Evolutionary conservation across 371 early-diverging fungal genomes (phyloP).

Genomic region (Rhizopus sp.): DNA sequence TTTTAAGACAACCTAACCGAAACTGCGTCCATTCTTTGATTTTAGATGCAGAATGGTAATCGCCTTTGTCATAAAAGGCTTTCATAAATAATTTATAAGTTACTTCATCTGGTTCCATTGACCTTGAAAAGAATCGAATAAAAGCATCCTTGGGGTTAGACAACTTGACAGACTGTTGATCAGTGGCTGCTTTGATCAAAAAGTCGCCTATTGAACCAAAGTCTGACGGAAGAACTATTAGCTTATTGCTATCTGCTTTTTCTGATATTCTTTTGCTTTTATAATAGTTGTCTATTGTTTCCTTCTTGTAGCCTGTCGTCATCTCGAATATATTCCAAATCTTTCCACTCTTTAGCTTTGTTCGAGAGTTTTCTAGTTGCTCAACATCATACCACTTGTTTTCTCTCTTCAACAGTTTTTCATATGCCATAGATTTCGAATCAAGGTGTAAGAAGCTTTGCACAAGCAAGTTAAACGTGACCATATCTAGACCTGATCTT

Average conservation of each 20-base stretch:
- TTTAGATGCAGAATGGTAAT: conserved; percentile 28
- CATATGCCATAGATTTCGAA: conserved; percentile 9
- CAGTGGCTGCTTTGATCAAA: neutral
- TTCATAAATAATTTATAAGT: conserved; percentile 44
- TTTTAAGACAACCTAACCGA: conserved; percentile 1
- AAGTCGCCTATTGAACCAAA: neutral
- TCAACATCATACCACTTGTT: conserved; percentile 19
- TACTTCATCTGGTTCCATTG: conserved; percentile 23
- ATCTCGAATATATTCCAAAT: conserved; percentile 45
- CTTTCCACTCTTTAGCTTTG: conserved; percentile 11
- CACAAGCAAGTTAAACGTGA: conserved; percentile 41
- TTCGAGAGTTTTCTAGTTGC: conserved; percentile 4
- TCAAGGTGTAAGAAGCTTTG: conserved; percentile 41
- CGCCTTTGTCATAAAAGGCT: conserved; percentile 33
- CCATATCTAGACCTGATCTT: conserved; percentile 20
- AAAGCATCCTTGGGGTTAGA: conserved; percentile 7
- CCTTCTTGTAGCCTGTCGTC: conserved; percentile 23
- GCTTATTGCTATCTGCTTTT: neutral
- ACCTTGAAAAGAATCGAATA: conserved; percentile 17
- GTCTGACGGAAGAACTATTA: neutral
- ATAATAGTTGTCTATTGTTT: conserved; percentile 3
- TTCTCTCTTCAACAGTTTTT: conserved; percentile 13
- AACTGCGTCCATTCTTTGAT: conserved; percentile 19
- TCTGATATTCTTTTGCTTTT: neutral
- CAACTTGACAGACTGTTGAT: neutral